These are phyloP conservation scores for Cryptomeria japonica DNA, from an alignment of 75 land plant species.

Conservation along the genomic window DNA sequence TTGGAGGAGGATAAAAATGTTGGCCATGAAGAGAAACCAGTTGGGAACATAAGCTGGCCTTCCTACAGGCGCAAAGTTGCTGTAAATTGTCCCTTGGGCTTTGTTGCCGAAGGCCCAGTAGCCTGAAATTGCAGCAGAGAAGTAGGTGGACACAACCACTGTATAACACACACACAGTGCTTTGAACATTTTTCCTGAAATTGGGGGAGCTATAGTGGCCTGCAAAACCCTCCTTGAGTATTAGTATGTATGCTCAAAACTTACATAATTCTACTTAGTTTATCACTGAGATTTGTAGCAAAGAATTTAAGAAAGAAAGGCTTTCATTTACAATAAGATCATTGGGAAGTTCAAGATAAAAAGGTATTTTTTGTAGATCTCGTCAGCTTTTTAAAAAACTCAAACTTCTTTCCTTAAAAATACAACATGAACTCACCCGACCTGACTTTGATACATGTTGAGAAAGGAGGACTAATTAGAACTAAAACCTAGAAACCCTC, in stretches of 20 bases:
- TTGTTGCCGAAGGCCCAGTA: constrained; percentile 90
- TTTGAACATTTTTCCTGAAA: constrained; percentile 79
- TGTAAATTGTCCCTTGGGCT: constrained; percentile 35
- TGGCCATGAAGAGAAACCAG: constrained; percentile 67
- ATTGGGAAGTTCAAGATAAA: too few species aligned
- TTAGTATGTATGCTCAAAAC: neutral
- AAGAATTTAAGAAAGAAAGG: neutral
- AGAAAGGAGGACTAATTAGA: too few species aligned
- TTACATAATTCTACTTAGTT: too few species aligned
- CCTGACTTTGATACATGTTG: constrained; percentile 51
- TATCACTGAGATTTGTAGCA: neutral
- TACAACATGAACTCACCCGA: constrained; percentile 47
- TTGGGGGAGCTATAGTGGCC: constrained; percentile 78
- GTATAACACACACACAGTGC: constrained; percentile 64
- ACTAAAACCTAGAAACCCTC: too few species aligned
- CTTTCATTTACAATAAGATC: too few species aligned
- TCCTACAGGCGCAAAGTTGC: constrained; percentile 44
- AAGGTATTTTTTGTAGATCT: neutral
- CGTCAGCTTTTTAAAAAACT: constrained; percentile 51
- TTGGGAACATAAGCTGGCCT: constrained; percentile 45
- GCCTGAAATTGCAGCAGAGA: constrained; percentile 71
- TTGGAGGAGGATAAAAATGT: constrained; percentile 52
- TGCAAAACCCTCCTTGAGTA: constrained; percentile 15
- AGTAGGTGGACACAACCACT: constrained; percentile 53
- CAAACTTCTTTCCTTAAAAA: constrained; percentile 44